phyloP scores from a whole-genome alignment of 148 eudicot species.

The Talinum fruticosum region DNA sequence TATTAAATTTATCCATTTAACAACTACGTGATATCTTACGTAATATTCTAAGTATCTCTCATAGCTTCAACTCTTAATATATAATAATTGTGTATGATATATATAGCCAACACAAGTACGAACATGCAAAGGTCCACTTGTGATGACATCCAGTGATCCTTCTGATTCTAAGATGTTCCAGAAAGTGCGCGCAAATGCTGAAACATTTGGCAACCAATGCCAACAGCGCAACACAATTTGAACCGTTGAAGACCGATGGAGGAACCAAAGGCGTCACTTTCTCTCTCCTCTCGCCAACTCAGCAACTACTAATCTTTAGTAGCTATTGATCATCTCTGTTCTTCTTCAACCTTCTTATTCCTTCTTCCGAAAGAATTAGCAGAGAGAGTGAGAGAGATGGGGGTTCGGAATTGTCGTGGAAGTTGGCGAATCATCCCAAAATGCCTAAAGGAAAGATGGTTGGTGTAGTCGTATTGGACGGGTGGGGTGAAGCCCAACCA shows the following conservation, averaged over 20 bases:
- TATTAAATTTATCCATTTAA: too few relatives aligned
- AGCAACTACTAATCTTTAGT: too few relatives aligned
- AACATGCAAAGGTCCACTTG: too few relatives aligned
- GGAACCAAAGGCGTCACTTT: background rate
- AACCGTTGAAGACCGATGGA: background rate
- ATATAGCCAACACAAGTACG: too few relatives aligned
- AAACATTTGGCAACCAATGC: background rate
- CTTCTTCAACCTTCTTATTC: background rate
- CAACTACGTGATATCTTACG: too few relatives aligned
- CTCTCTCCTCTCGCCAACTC: background rate
- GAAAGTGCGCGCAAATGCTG: background rate
- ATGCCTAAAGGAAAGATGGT: constrained; percentile 54
- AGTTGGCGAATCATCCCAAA: constrained; percentile 55
- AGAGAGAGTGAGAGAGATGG: constrained; percentile 24
- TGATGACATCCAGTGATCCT: too few relatives aligned
- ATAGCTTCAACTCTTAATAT: too few relatives aligned
- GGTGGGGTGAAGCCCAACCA: constrained; percentile 66
- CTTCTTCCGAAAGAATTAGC: background rate
- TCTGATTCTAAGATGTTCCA: background rate
- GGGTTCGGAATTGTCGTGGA: constrained; percentile 51
- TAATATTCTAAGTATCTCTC: too few relatives aligned
- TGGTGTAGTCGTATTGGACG: constrained; percentile 58
- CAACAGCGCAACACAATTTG: background rate
- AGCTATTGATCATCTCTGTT: background rate
- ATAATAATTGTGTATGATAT: too few relatives aligned